Conservation (phyloP, 352 stramenopile genomes). For the Pythium phragmiticola region DNA sequence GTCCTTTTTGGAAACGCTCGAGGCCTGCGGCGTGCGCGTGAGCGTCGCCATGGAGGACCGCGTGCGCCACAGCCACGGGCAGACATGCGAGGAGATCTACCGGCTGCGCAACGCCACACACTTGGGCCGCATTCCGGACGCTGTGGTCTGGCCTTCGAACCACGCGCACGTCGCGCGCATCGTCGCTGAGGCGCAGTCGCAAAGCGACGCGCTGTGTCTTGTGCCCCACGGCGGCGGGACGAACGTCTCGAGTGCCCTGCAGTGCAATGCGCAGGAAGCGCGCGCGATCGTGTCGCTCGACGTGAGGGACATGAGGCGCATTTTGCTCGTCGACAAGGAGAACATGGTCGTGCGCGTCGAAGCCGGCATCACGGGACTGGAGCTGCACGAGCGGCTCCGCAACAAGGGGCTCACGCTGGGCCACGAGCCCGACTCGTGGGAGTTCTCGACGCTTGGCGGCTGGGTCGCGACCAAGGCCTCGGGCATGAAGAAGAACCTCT, state of each 20-base stretch:
- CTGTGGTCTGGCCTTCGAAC: conserved; percentile 85
- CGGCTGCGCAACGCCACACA: conserved; percentile 41
- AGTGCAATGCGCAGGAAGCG: conserved; percentile 60
- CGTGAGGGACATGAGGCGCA: conserved; percentile 88
- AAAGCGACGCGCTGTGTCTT: conserved; percentile 74
- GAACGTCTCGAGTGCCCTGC: conserved; percentile 78
- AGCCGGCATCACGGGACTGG: conserved; percentile 88
- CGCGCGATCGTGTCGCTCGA: conserved; percentile 93
- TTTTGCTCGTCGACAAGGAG: conserved; percentile 66
- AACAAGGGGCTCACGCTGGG: conserved; percentile 88
- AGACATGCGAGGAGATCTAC: conserved; percentile 77
- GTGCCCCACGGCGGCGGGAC: conserved; percentile 95
- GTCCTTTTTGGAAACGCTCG: conserved; percentile 32
- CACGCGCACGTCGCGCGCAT: conserved; percentile 84
- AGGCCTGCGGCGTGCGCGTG: conserved; percentile 31
- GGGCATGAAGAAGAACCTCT: conserved; percentile 94
- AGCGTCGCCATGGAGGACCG: conserved; percentile 49
- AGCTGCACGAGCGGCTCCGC: conserved; percentile 86
- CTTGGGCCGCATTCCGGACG: conserved; percentile 83
- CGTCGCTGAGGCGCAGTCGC: conserved; percentile 66
- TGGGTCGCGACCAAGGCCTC: conserved; percentile 92
- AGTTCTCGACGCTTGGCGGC: conserved; percentile 92
- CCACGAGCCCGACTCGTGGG: conserved; percentile 92
- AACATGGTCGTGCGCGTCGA: conserved; percentile 89
- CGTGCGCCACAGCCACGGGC: conserved; percentile 63